Evolutionary conservation across 495 filamentous ascomycete genomes (phyloP).

Genomic region (Daldinia concentrica): DNA sequence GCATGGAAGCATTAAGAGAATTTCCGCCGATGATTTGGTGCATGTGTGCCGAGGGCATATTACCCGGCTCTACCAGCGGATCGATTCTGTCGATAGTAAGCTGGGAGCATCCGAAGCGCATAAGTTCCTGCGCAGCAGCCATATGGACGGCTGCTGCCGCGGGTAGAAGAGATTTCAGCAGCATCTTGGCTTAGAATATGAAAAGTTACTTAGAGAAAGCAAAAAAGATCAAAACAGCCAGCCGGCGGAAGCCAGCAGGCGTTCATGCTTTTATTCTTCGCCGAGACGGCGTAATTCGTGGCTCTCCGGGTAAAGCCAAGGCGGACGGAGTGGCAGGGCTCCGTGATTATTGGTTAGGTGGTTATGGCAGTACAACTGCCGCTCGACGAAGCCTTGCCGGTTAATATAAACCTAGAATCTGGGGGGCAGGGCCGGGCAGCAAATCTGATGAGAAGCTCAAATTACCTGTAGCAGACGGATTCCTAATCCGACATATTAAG

Average conservation of each 20-base stretch:
- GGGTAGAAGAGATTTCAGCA: slow-evolving; percentile 44
- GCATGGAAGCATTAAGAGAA: slow-evolving; percentile 55
- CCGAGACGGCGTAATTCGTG: slow-evolving; percentile 29
- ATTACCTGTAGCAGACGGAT: slow-evolving; percentile 32
- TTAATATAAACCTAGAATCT: slow-evolving; percentile 36
- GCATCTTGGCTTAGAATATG: slow-evolving; percentile 26
- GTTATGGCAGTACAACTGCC: slow-evolving; percentile 31
- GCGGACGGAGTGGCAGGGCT: slow-evolving; percentile 20
- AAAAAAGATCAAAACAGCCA: slow-evolving; percentile 8
- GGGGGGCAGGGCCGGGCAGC: slow-evolving; percentile 23
- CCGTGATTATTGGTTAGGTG: slow-evolving; percentile 28
- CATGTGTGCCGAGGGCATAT: slow-evolving; percentile 50
- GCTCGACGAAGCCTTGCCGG: slow-evolving; percentile 38
- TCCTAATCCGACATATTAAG: slow-evolving; percentile 44
- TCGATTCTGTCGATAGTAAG: slow-evolving; percentile 56
- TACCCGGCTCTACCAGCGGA: slow-evolving; percentile 55
- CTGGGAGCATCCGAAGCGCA: slow-evolving; percentile 59
- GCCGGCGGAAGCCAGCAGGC: slow-evolving; percentile 19
- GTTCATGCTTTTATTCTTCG: slow-evolving; percentile 34
- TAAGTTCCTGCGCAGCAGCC: slow-evolving; percentile 55
- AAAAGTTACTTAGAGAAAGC: slow-evolving; percentile 17
- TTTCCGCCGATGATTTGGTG: slow-evolving; percentile 57
- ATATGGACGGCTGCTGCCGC: slow-evolving; percentile 45
- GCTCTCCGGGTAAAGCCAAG: slow-evolving; percentile 42
- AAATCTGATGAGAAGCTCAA: slow-evolving; percentile 38